These are phyloP conservation scores for Trichocomaceae sp. DNA, from an alignment of 2,329 filamentous ascomycete species.

Conservation along the genomic window DNA sequence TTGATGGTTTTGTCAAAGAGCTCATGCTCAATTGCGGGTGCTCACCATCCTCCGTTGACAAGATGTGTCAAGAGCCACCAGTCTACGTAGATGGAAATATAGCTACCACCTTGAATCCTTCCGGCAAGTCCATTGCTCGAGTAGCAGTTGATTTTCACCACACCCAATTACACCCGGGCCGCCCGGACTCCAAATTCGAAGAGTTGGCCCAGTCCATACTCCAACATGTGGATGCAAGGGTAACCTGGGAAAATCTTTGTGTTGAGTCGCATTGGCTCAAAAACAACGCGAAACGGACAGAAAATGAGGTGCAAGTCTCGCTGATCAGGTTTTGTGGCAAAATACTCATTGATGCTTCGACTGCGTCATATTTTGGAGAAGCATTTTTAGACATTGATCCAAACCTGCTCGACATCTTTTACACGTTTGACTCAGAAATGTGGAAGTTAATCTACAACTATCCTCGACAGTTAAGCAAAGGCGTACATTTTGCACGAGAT, in stretches of 20 bases:
- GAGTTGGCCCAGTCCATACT: neutral
- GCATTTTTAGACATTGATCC: neutral
- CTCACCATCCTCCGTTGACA: neutral
- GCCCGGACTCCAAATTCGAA: neutral
- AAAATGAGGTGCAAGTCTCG: neutral
- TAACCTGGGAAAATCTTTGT: neutral
- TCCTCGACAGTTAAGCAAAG: neutral
- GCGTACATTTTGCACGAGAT: neutral
- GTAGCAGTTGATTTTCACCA: neutral
- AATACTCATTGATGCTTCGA: neutral
- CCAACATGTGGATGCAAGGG: neutral
- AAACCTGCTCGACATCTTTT: neutral
- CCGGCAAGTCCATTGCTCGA: neutral
- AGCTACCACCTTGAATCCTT: neutral
- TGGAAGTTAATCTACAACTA: slow-evolving; percentile 1
- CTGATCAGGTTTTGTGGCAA: slow-evolving; percentile 2
- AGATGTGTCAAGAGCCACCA: neutral
- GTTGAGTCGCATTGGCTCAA: neutral
- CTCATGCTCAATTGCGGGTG: neutral
- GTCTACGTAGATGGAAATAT: neutral
- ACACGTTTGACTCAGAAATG: neutral
- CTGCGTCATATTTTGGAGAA: slow-evolving; percentile 4
- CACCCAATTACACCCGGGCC: neutral
- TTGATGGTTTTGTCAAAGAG: neutral
- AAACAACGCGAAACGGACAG: neutral